Conservation (phyloP, 2,329 filamentous ascomycete species). For the Pseudonectria foliicola region DNA sequence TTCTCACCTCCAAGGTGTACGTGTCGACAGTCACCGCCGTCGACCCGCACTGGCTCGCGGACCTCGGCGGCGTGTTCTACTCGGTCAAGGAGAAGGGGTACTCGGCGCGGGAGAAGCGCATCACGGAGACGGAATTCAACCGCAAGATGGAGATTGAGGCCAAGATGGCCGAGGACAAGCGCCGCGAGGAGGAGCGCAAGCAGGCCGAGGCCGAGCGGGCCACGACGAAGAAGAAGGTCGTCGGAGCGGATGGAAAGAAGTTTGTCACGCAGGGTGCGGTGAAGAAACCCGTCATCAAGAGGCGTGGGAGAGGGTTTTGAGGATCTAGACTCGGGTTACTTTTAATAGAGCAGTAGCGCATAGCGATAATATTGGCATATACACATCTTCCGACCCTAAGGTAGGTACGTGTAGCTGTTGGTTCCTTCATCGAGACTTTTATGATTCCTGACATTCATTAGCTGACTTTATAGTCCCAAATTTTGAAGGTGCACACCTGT, state of each 20-base stretch:
- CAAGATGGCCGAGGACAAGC: conserved; percentile 83
- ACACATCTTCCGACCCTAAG: too few relatives aligned
- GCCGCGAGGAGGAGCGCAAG: conserved; percentile 52
- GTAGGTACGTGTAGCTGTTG: too few relatives aligned
- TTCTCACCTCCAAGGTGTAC: conserved; percentile 94
- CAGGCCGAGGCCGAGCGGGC: conserved; percentile 42
- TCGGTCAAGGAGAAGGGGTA: conserved; percentile 97
- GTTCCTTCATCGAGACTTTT: too few relatives aligned
- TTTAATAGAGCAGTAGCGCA: background rate
- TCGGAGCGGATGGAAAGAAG: conserved; percentile 40
- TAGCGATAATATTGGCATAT: background rate
- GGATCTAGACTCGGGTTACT: background rate
- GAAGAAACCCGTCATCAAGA: conserved; percentile 52
- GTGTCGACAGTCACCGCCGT: conserved; percentile 96
- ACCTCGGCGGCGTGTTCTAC: conserved; percentile 95
- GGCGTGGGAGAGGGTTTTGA: conserved; percentile 48
- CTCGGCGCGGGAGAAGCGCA: conserved; percentile 73
- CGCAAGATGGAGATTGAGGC: conserved; percentile 87
- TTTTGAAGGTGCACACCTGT: too few relatives aligned
- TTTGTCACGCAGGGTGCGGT: conserved; percentile 56
- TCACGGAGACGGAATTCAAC: conserved; percentile 90
- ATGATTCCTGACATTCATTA: too few relatives aligned
- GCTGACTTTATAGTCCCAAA: too few relatives aligned
- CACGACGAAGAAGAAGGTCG: conserved; percentile 33
- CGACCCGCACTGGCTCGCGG: conserved; percentile 94